These are phyloP conservation scores for Hygrocybe punicea DNA, from an alignment of 768 basidiomycete genomes.

Conservation along the genomic window DNA sequence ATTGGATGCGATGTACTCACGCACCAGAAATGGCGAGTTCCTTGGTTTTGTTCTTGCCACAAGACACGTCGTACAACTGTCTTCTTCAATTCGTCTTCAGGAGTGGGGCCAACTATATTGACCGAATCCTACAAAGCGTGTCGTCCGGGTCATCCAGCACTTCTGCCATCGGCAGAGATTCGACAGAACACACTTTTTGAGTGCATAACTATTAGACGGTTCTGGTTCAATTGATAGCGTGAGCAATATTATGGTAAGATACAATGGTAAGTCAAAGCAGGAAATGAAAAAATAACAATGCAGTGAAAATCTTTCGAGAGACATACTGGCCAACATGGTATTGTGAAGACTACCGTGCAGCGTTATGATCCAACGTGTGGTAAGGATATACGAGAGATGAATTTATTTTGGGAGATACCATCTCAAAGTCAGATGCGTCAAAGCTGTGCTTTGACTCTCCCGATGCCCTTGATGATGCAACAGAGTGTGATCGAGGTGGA, in stretches of 20 bases:
- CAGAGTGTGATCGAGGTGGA: conserved; percentile 35
- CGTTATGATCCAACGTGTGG: conserved; percentile 12
- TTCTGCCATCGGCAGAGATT: conserved; percentile 78
- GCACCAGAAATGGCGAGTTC: conserved; percentile 84
- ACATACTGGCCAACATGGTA: neutral
- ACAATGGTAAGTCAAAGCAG: neutral
- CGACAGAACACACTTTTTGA: conserved; percentile 84
- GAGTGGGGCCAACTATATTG: conserved; percentile 91
- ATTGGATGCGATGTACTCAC: conserved; percentile 87
- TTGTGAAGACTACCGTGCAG: neutral
- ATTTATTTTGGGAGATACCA: conserved; percentile 51
- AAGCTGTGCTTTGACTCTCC: conserved; percentile 50
- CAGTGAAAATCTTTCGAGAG: neutral
- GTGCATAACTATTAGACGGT: neutral
- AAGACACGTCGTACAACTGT: neutral
- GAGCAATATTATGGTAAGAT: neutral
- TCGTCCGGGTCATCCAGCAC: conserved; percentile 89
- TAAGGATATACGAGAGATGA: conserved; percentile 55
- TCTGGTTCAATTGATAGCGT: neutral
- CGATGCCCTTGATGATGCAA: conserved; percentile 43
- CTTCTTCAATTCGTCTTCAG: conserved; percentile 33
- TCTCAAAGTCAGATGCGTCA: conserved; percentile 66
- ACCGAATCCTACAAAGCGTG: conserved; percentile 77
- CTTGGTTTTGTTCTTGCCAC: neutral
- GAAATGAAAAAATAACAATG: neutral